Conservation (phyloP, 768 basidiomycete genomes). For the Podaxis pistillaris region DNA sequence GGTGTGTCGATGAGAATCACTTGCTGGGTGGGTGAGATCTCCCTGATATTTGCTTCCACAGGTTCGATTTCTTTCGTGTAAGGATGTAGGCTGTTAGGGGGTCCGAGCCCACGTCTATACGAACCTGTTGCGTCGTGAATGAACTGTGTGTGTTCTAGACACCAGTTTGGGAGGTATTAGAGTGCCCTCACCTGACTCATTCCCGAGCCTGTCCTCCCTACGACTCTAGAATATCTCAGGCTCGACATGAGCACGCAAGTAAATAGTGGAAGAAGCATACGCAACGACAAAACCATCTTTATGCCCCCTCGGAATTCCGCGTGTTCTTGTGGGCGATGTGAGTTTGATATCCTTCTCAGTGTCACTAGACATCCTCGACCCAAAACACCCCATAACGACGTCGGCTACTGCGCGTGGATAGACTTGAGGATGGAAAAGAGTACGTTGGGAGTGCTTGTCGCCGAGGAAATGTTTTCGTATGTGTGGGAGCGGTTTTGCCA, state of each 20-base stretch:
- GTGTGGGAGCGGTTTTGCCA: too few relatives aligned
- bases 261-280: neutral
- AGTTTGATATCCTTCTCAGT: neutral
- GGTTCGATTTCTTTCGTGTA: neutral
- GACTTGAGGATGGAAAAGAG: too few relatives aligned
- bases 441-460: too few relatives aligned
- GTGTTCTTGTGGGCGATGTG: neutral
- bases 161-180: neutral
- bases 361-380: too few relatives aligned
- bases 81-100: neutral
- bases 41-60: neutral
- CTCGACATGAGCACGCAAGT: neutral
- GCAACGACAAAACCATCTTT: neutral
- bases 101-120: neutral
- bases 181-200: neutral
- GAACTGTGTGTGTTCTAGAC: neutral
- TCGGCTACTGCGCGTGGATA: too few relatives aligned
- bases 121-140: neutral
- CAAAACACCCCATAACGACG: too few relatives aligned
- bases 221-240: neutral
- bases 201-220: conserved; percentile 3
- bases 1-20: conserved; percentile 1
- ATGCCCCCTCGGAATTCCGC: neutral
- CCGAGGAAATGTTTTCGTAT: too few relatives aligned
- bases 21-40: neutral